These are phyloP conservation scores for Rubroshorea leprosula DNA, from an alignment of 345 rosid genomes.

Conservation along the genomic window DNA sequence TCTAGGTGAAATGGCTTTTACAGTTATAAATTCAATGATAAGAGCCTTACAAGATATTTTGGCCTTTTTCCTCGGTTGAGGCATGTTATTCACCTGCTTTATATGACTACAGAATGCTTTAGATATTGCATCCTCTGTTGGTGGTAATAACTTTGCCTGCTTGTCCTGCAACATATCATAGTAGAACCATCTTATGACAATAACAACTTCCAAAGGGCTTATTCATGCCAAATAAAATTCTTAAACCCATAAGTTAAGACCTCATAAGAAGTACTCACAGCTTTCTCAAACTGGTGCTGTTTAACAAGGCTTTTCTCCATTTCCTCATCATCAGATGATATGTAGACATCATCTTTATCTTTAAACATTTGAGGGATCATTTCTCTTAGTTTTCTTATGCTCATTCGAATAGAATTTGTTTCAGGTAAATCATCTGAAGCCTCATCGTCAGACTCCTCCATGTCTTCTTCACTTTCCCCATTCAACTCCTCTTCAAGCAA, in stretches of 20 bases:
- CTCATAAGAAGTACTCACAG: slow-evolving; percentile 42
- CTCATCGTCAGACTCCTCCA: slow-evolving; percentile 36
- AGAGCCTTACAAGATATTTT: slow-evolving; percentile 66
- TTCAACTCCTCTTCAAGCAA: slow-evolving; percentile 44
- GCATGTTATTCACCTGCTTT: slow-evolving; percentile 55
- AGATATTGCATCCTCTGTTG: slow-evolving; percentile 49
- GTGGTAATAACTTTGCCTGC: slow-evolving; percentile 40
- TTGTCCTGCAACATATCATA: slow-evolving; percentile 45
- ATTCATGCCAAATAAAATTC: neutral
- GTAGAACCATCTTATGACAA: neutral
- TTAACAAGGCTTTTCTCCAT: slow-evolving; percentile 44
- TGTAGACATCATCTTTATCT: slow-evolving; percentile 66
- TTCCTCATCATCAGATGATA: slow-evolving; percentile 92
- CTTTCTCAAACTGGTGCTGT: slow-evolving; percentile 42
- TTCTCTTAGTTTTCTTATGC: slow-evolving; percentile 71
- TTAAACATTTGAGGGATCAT: slow-evolving; percentile 85
- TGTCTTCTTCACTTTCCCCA: slow-evolving; percentile 35
- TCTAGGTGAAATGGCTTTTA: neutral
- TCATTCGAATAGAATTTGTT: slow-evolving; percentile 41
- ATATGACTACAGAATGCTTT: slow-evolving; percentile 62
- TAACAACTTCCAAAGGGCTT: no score
- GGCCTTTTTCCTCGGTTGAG: slow-evolving; percentile 52
- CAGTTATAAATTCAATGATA: neutral
- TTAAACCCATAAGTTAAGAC: slow-evolving; percentile 4
- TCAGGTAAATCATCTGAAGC: slow-evolving; percentile 37